Percentiles rank a stretch among this genome's conserved stretches.
These are phyloP conservation scores for Naganishia liquefaciens DNA, from an alignment of 1,284 basidiomycete genomes.

Conservation along the genomic window DNA sequence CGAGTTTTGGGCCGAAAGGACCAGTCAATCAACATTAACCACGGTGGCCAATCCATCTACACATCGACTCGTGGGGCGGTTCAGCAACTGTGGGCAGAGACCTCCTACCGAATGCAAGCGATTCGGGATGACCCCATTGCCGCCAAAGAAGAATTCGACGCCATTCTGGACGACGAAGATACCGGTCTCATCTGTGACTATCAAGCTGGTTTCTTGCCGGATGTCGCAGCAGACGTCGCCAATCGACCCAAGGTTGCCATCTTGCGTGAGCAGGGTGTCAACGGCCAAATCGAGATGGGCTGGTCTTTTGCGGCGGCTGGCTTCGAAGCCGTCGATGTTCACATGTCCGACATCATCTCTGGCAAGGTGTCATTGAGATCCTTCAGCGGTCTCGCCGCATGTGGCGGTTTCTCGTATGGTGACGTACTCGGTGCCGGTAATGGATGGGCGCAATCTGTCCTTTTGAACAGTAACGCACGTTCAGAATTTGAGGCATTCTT, in stretches of 20 bases:
- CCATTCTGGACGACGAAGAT: conserved; percentile 68
- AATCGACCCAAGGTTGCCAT: conserved; percentile 86
- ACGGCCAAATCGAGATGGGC: conserved; percentile 98
- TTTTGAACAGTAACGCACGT: conserved; percentile 74
- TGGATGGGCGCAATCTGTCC: conserved; percentile 94
- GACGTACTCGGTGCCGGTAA: conserved; percentile 97
- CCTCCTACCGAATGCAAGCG: conserved; percentile 86
- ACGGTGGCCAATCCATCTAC: conserved; percentile 63
- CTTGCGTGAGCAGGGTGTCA: conserved; percentile 96
- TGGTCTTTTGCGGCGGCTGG: conserved; percentile 93
- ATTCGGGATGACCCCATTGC: conserved; percentile 79
- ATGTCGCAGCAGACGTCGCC: conserved; percentile 38
- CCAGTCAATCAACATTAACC: conserved; percentile 66
- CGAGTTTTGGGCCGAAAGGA: conserved; percentile 62
- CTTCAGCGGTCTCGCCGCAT: conserved; percentile 90
- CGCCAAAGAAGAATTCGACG: conserved; percentile 78
- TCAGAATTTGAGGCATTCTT: conserved; percentile 82
- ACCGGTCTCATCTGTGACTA: conserved; percentile 77
- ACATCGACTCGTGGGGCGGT: conserved; percentile 67
- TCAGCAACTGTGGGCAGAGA: conserved; percentile 89
- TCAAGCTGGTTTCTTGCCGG: conserved; percentile 61
- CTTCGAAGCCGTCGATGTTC: conserved; percentile 91
- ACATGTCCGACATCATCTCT: conserved; percentile 94
- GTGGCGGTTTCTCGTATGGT: conserved; percentile 98
- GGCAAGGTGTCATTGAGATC: conserved; percentile 64